These are phyloP conservation scores for Puccinia coronata DNA, from an alignment of 1,284 basidiomycete species.

Conservation along the genomic window DNA sequence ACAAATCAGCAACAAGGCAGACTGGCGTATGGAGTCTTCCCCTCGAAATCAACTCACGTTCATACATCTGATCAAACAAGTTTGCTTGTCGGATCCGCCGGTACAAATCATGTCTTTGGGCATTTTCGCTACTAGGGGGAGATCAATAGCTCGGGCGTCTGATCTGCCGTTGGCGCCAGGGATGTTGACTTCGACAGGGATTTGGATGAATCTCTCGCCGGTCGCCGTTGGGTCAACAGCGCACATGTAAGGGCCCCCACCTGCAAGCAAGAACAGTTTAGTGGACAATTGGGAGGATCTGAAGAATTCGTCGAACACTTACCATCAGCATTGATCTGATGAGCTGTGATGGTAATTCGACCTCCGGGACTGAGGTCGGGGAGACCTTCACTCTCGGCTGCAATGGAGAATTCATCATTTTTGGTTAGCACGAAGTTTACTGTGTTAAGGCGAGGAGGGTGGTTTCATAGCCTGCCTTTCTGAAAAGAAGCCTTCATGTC, in stretches of 20 bases:
- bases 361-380: slow-evolving; percentile 38
- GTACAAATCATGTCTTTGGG: slow-evolving; percentile 39
- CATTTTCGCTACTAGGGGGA: slow-evolving; percentile 41
- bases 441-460: not conserved
- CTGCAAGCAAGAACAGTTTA: not conserved
- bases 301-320: not conserved
- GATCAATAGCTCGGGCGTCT: slow-evolving; percentile 37
- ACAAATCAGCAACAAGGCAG: not conserved
- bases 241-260: slow-evolving; percentile 41
- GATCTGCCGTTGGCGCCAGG: slow-evolving; percentile 26
- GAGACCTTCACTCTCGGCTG: slow-evolving; percentile 45
- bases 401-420: not conserved
- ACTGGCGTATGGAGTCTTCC: too few relatives aligned
- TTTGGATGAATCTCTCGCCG: slow-evolving; percentile 35
- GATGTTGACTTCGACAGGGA: slow-evolving; percentile 38
- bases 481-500: slow-evolving; percentile 29
- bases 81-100: slow-evolving; percentile 41
- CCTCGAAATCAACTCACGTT: slow-evolving; percentile 21
- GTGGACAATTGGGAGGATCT: too few relatives aligned
- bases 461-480: not conserved
- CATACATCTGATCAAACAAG: slow-evolving; percentile 40
- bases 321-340: slow-evolving; percentile 50
- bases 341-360: slow-evolving; percentile 27
- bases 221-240: slow-evolving; percentile 35
- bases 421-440: not conserved